phyloP scores from a whole-genome alignment of 2,329 filamentous ascomycete species.

The Fusarium bulbicola region DNA sequence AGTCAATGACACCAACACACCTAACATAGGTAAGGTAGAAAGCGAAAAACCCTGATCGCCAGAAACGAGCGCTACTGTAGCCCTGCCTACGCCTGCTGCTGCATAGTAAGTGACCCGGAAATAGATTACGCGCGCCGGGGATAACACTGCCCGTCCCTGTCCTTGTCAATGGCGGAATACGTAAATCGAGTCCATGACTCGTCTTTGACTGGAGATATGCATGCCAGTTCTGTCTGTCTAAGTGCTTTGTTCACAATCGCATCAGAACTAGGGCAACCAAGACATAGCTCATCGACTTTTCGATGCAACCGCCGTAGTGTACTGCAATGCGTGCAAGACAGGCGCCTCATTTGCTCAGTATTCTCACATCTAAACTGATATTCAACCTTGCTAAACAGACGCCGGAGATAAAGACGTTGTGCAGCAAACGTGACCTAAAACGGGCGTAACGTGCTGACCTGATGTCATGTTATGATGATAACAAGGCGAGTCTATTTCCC shows the following conservation, averaged over 20 bases:
- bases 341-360: background rate
- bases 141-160: conserved; percentile 14
- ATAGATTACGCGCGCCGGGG: conserved; percentile 27
- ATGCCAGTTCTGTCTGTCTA: background rate
- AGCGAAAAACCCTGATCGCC: conserved; percentile 34
- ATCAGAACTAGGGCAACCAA: background rate
- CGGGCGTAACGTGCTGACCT: conserved; percentile 32
- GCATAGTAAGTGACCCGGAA: conserved; percentile 14
- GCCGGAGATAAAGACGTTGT: conserved; percentile 22
- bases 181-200: conserved; percentile 18
- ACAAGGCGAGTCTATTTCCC: conserved; percentile 18
- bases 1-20: conserved; percentile 25
- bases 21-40: background rate
- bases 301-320: background rate
- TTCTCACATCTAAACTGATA: background rate
- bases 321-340: background rate
- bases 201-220: background rate
- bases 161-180: conserved; percentile 3
- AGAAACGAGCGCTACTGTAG: conserved; percentile 16
- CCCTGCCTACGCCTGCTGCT: background rate
- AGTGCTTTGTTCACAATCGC: conserved; percentile 7
- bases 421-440: conserved; percentile 25
- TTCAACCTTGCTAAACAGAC: conserved; percentile 6
- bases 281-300: background rate
- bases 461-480: conserved; percentile 37